These are phyloP conservation scores for Cladosporium sp. DNA, from an alignment of 2,329 filamentous ascomycete species.

Conservation along the genomic window DNA sequence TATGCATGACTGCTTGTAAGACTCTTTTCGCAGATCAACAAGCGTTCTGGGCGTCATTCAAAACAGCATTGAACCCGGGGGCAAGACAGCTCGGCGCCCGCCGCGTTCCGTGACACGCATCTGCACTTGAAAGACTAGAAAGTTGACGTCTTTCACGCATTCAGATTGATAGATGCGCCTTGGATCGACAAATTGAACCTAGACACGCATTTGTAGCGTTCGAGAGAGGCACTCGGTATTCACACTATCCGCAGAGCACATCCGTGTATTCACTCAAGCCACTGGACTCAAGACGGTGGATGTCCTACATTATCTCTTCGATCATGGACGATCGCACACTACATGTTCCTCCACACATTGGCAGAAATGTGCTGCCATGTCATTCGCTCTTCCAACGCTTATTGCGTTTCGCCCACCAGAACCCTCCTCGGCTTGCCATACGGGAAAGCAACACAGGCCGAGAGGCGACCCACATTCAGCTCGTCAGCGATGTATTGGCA, in stretches of 20 bases:
- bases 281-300: not conserved
- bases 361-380: slow-evolving; percentile 35
- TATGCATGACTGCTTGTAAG: not conserved
- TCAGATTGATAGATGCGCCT: not conserved
- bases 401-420: slow-evolving; percentile 43
- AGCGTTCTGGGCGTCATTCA: not conserved
- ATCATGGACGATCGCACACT: slow-evolving; percentile 32
- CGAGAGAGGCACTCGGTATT: not conserved
- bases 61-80: not conserved
- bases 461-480: slow-evolving; percentile 45
- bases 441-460: slow-evolving; percentile 43
- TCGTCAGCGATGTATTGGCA: slow-evolving; percentile 49
- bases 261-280: not conserved
- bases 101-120: not conserved
- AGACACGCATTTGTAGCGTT: not conserved
- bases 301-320: not conserved
- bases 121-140: not conserved
- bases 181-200: not conserved
- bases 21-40: not conserved
- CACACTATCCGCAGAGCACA: not conserved
- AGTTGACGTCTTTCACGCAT: not conserved
- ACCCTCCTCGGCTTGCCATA: slow-evolving; percentile 42
- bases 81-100: not conserved
- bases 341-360: slow-evolving; percentile 28
- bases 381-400: slow-evolving; percentile 45